Evolutionary conservation across 2,329 filamentous ascomycete species (phyloP).

Genomic region (Diaporthe vaccinii): DNA sequence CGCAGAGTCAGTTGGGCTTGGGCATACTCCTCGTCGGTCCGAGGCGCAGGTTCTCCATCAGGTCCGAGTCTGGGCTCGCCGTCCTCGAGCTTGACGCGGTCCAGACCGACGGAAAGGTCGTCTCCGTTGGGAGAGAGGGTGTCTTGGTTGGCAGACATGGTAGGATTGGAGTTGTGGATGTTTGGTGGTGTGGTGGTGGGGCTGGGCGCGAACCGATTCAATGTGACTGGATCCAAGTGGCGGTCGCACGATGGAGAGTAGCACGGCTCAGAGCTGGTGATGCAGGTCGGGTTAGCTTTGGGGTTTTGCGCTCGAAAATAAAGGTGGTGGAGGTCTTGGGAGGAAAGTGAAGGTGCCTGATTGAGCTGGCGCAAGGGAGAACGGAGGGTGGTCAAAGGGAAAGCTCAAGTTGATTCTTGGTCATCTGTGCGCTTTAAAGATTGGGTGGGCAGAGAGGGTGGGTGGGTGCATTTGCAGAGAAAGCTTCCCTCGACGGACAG

Average conservation of each 20-base stretch:
- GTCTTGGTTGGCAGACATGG: conserved; percentile 76
- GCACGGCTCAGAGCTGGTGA: conserved; percentile 36
- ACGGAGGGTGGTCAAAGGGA: conserved; percentile 3
- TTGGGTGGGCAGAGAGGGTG: conserved; percentile 25
- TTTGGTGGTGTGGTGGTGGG: background rate
- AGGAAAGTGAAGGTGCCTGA: conserved; percentile 11
- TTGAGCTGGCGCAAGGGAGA: conserved; percentile 31
- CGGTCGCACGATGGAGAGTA: conserved; percentile 35
- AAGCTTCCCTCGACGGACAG: conserved; percentile 33
- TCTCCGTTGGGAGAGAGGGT: conserved; percentile 69
- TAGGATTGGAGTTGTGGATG: conserved; percentile 42
- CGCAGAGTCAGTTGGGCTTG: conserved; percentile 92
- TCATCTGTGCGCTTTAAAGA: conserved; percentile 27
- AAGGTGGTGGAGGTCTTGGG: background rate
- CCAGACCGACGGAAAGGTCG: conserved; percentile 71
- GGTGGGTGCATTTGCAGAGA: conserved; percentile 31
- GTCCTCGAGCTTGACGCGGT: conserved; percentile 76
- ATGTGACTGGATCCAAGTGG: conserved; percentile 15
- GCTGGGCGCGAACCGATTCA: conserved; percentile 24
- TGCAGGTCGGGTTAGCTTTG: conserved; percentile 32
- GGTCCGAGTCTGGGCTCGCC: conserved; percentile 72
- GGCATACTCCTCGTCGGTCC: conserved; percentile 97
- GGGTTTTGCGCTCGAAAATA: background rate
- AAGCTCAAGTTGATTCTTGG: conserved; percentile 30
- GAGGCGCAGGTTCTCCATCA: conserved; percentile 84